phyloP scores from a whole-genome alignment of 202 grass and related monocot species.

The Brachypodium distachyon region DNA sequence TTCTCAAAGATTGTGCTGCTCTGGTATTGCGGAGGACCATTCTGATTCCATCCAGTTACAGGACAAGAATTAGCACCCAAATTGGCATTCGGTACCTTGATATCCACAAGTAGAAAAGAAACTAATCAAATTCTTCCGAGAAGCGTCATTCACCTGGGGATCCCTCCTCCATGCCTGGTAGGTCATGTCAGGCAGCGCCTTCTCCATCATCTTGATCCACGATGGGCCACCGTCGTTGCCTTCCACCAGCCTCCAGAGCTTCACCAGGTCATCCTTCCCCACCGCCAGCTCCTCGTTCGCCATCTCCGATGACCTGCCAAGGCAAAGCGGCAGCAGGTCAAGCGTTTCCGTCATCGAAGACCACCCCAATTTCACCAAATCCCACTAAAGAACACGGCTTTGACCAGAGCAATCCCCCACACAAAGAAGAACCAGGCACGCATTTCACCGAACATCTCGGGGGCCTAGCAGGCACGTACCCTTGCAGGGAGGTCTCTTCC shows the following conservation, averaged over 20 bases:
- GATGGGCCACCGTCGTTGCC: slow-evolving; percentile 60
- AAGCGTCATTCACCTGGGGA: slow-evolving; percentile 30
- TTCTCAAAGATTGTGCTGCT: slow-evolving; percentile 80
- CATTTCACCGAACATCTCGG: slow-evolving; percentile 13
- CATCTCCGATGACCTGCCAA: slow-evolving; percentile 36
- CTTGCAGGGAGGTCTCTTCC: not conserved
- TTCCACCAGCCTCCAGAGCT: slow-evolving; percentile 62
- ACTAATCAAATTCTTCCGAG: not conserved
- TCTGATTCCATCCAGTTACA: slow-evolving; percentile 34
- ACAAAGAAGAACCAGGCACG: not conserved
- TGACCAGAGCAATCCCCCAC: not conserved
- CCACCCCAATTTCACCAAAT: slow-evolving; percentile 4
- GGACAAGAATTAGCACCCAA: not conserved
- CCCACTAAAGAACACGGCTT: slow-evolving; percentile 16
- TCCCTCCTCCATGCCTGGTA: slow-evolving; percentile 95
- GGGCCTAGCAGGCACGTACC: slow-evolving; percentile 4
- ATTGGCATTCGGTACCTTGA: not conserved
- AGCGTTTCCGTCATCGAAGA: not conserved
- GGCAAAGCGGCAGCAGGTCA: not conserved
- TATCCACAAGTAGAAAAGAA: slow-evolving; percentile 1
- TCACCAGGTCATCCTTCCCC: slow-evolving; percentile 54
- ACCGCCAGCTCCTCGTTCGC: slow-evolving; percentile 40
- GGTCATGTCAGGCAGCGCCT: slow-evolving; percentile 47
- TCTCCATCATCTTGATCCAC: slow-evolving; percentile 92
- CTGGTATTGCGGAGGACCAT: slow-evolving; percentile 59